Base-by-base conservation (phyloP, 495 filamentous ascomycete species). In the Polyplosphaeria fusca region DNA sequence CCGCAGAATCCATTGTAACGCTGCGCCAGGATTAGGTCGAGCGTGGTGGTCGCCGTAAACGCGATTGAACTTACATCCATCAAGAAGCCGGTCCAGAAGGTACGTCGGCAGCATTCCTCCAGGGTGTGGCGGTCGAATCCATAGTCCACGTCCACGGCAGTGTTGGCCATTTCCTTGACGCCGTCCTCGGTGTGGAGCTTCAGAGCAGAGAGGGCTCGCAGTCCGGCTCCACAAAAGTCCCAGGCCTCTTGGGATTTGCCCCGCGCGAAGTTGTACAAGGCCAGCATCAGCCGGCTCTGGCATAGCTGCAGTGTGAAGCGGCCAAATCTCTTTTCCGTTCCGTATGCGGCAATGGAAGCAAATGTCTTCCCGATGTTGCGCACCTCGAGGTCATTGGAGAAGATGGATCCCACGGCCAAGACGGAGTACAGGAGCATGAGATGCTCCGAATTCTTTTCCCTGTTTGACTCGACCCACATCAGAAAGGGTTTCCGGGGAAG, bases 371-470 rank as follows among this genome's bases (percentile, higher is more conserved):
- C 70, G 2, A 76, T 68, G 19, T 66, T 60, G 28, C 75, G 70
- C 47, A 71, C 69, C 44, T 77, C 76, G n/a, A 74, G 55, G n/a
- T 78, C 75, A 13, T 74, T 67, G 0, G 83, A 82, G 58, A 86
- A 84, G 1, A 79, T 65, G 13, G 81, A 76, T 5, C 77, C 81
- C 57, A 82, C 55, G 1, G 81, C 74, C 62, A 88, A 78, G 63
- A 84, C 77, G 12, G 78, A 79, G 71, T 86, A 88, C 42, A 85
- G 76, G 43, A 86, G 75, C 82, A 88, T 89, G 62, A 77, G 77
- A 69, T 88, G 86, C 67, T 82, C 81, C 58, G 74, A 72, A 39
- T 75, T 79, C 66, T 86, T 86, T 18, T 71, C 68, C 13, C 60
- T 75, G 54, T 76, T 71, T 55, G 73, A 75, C 38, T 69, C 74